Conservation (phyloP, 352 stramenopile species). For the Phytophthora europaea region DNA sequence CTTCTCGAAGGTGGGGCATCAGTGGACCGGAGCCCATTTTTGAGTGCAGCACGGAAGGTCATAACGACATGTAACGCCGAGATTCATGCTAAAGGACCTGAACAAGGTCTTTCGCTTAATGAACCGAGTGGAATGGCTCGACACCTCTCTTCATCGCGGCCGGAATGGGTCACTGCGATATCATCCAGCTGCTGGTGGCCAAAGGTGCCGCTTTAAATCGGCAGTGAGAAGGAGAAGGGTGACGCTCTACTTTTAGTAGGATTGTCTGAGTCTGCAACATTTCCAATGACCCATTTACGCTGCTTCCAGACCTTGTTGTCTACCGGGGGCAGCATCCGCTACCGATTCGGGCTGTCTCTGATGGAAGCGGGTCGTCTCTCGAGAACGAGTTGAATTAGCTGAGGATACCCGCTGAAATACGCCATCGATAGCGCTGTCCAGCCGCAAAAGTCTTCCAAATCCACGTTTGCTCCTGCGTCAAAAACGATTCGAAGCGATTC, state of each 20-base stretch:
- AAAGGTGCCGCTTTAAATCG: conserved; percentile 12
- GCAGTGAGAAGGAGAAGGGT: neutral
- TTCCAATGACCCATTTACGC: too few species aligned
- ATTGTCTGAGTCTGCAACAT: too few species aligned
- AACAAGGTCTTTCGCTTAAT: too few species aligned
- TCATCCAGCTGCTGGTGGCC: conserved; percentile 20
- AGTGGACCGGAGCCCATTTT: conserved; percentile 12
- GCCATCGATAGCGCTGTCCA: conserved; percentile 22
- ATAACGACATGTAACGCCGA: too few species aligned
- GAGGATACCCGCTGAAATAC: conserved; percentile 26
- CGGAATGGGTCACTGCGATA: conserved; percentile 3
- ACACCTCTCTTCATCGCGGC: conserved; percentile 20
- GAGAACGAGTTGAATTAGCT: too few species aligned
- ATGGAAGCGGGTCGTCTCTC: too few species aligned
- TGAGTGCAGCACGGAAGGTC: too few species aligned
- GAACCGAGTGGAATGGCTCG: conserved; percentile 11
- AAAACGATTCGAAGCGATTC: conserved; percentile 27
- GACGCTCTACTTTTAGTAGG: too few species aligned
- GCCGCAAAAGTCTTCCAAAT: conserved; percentile 4
- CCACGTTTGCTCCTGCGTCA: conserved; percentile 15
- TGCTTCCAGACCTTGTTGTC: too few species aligned
- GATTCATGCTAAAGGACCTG: too few species aligned
- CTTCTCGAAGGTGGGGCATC: conserved; percentile 16
- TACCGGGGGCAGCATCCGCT: too few species aligned
- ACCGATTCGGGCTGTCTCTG: too few species aligned